phyloP scores from a whole-genome alignment of 1,284 basidiomycete genomes.

The Puccinia polysora region DNA sequence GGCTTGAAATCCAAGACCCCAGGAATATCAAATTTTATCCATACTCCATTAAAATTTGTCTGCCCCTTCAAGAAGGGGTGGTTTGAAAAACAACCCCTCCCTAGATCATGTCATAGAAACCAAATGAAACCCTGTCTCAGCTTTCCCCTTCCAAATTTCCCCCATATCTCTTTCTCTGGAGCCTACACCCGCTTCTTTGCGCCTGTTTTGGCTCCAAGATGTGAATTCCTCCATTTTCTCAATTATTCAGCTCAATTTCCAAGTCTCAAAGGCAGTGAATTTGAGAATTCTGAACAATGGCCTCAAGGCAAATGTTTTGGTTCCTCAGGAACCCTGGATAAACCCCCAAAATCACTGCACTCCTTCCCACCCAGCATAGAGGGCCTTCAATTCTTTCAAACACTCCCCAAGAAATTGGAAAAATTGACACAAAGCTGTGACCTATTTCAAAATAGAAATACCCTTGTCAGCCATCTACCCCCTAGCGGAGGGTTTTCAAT shows the following conservation, averaged over 20 bases:
- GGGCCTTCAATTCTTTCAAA: not conserved
- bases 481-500: not conserved
- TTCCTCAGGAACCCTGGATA: conserved; percentile 25
- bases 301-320: not conserved
- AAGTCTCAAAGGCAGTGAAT: not conserved
- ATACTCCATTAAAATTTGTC: not conserved
- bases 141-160: too few species aligned
- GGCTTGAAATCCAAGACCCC: not conserved
- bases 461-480: not conserved
- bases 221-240: not conserved
- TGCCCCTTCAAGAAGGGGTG: conserved; percentile 10
- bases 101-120: not conserved
- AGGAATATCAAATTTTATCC: not conserved
- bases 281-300: not conserved
- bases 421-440: not conserved
- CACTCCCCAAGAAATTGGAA: not conserved
- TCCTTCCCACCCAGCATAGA: not conserved
- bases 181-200: not conserved
- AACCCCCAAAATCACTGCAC: not conserved
- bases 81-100: not conserved
- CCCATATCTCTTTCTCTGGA: too few species aligned
- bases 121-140: not conserved
- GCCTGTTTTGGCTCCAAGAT: not conserved
- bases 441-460: not conserved
- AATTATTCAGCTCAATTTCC: conserved; percentile 19